Conservation (phyloP, 1,284 basidiomycete genomes). For the Peniophora sp. region DNA sequence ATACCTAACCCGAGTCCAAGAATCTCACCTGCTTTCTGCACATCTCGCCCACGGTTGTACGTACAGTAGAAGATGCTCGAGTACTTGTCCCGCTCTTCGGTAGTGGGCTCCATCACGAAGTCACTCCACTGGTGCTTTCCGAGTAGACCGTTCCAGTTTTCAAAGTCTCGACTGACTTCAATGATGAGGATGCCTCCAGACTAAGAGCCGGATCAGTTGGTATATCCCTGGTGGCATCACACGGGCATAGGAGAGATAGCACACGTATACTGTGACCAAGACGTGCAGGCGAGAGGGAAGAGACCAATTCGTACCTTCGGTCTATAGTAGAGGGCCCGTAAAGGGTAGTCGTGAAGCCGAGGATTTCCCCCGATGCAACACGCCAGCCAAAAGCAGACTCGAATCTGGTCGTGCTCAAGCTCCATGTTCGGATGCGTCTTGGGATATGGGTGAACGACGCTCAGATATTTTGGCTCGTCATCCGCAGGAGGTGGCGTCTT, state of each 20-base stretch:
- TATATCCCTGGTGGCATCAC: neutral
- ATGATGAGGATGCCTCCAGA: conserved; percentile 59
- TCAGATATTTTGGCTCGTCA: conserved; percentile 52
- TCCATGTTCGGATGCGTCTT: conserved; percentile 43
- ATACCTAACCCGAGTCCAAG: conserved; percentile 1
- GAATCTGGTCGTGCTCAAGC: conserved; percentile 35
- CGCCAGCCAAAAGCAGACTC: conserved; percentile 58
- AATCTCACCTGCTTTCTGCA: conserved; percentile 35
- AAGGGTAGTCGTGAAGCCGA: conserved; percentile 1
- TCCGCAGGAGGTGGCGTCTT: conserved; percentile 46
- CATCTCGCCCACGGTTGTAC: conserved; percentile 32
- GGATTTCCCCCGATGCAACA: conserved; percentile 38
- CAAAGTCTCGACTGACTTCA: conserved; percentile 38
- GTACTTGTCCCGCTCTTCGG: conserved; percentile 31
- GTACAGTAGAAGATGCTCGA: conserved; percentile 48
- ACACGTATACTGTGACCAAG: too few relatives aligned
- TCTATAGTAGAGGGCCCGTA: conserved; percentile 54
- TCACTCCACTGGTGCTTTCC: conserved; percentile 60
- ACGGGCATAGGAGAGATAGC: too few relatives aligned
- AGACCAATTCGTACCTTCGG: conserved; percentile 41
- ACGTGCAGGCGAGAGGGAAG: too few relatives aligned
- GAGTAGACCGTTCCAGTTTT: conserved; percentile 36
- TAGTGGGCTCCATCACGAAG: conserved; percentile 36
- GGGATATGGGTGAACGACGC: conserved; percentile 57
- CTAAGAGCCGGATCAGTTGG: conserved; percentile 22